These are phyloP conservation scores for Cryptosporidium xiaoi DNA, from an alignment of 169 alveolate species.

Conservation along the genomic window DNA sequence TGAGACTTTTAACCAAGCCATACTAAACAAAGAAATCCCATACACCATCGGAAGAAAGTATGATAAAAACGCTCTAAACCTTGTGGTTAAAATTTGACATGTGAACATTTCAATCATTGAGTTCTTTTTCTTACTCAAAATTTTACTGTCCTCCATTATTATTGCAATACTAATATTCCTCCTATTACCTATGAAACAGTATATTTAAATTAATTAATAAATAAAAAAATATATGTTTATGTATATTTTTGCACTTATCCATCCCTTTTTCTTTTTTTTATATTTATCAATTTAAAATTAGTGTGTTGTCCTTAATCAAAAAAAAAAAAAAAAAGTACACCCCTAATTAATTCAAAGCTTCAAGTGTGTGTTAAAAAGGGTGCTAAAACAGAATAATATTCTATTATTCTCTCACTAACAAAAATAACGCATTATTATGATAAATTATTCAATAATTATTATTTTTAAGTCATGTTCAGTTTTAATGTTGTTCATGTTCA, in stretches of 20 bases:
- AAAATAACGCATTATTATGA: background rate
- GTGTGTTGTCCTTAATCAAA: background rate
- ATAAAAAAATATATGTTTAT: background rate
- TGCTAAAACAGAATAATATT: background rate
- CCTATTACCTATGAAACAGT: too few species aligned
- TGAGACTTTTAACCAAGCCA: constrained; percentile 69
- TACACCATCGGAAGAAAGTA: constrained; percentile 71
- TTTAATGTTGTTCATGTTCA: constrained; percentile 8
- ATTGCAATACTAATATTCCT: background rate
- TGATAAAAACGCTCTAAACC: constrained; percentile 67
- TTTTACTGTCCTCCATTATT: background rate
- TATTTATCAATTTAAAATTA: background rate
- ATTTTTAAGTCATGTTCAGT: background rate
- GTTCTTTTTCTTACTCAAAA: background rate
- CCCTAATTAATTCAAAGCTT: too few species aligned
- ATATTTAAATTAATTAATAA: background rate
- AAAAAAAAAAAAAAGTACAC: too few species aligned
- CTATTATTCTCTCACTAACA: background rate
- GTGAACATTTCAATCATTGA: background rate
- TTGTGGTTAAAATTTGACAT: constrained; percentile 49
- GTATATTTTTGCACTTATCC: background rate
- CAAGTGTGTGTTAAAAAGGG: background rate
- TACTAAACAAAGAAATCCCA: constrained; percentile 59
- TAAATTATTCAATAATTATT: background rate
- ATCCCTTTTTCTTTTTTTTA: background rate